Base-by-base conservation (phyloP, 2,329 filamentous ascomycete genomes). In the Juglanconis oblonga region DNA sequence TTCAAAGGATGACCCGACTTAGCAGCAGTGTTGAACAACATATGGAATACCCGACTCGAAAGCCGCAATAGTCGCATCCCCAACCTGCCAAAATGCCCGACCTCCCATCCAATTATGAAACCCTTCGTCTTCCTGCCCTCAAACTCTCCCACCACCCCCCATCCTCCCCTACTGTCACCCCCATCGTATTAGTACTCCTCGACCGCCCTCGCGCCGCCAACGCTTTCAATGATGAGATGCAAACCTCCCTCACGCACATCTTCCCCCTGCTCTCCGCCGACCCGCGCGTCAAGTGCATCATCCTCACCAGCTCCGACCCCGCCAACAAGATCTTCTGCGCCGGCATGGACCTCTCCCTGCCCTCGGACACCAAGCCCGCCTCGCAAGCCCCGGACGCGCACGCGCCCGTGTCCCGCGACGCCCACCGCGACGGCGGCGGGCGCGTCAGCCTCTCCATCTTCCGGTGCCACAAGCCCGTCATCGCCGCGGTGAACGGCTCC, bases 201-300 rank as follows among this genome's bases (percentile, higher is more conserved):
- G 79, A 88, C 74, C 84, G 60, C 17, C 88, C 88, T 0, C 72
- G 76, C 10, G 84, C 85, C 61, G 79, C 87, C 74, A 91, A 91
- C 80, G 87, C 86, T 62, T 90, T 91, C 73, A 90, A 86, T 3
- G 75, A 79, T 24, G 77, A 73, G 13, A 90, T 91, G 86, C 81
- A 82, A 67, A 68, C 73, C 14, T 87, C 88, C 66, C 77, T 91
- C 35, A 80, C 84, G 61, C 65, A 73, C 3, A 84, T 82, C 50
- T 82, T 83, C 68, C 69, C 72, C 57, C 69, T 79, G 8, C 74
- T 87, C 33, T 81, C 82, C 32, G 61, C 71, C 33, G 84, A 87
- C 71, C 73, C 77, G 2, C 79, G 84, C 47, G 83, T 87, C 14
- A 79, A 78, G 52, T 75, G 73, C 65, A 76, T 87, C 55, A 79